phyloP scores from a whole-genome alignment of 164 flowering plant genomes.

The Protea cynaroides region DNA sequence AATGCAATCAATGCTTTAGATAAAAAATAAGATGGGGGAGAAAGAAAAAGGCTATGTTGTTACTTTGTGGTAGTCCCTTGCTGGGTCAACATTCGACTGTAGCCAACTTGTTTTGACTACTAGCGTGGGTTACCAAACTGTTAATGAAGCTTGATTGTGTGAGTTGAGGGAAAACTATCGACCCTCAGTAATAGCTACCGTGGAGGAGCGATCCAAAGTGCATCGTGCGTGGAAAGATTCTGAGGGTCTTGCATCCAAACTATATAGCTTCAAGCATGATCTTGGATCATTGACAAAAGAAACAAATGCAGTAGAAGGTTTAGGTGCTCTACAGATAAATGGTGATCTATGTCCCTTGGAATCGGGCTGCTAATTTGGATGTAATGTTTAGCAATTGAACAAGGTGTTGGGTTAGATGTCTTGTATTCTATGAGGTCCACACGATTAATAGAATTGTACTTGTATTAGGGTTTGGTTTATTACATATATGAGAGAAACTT shows the following conservation, averaged over 20 bases:
- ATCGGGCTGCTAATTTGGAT: too few relatives aligned
- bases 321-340: slow-evolving; percentile 20
- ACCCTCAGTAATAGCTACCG: slow-evolving; percentile 50
- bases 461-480: too few relatives aligned
- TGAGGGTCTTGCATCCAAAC: slow-evolving; percentile 73
- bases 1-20: slow-evolving; percentile 8
- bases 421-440: too few relatives aligned
- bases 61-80: slow-evolving; percentile 86
- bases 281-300: slow-evolving; percentile 45
- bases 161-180: slow-evolving; percentile 77
- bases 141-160: slow-evolving; percentile 61
- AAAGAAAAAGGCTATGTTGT: too few relatives aligned
- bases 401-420: too few relatives aligned
- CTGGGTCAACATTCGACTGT: slow-evolving; percentile 98
- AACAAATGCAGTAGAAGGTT: slow-evolving; percentile 28
- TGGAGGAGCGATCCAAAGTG: slow-evolving; percentile 84
- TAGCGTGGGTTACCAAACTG: slow-evolving; percentile 90
- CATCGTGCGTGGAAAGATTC: slow-evolving; percentile 63
- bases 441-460: too few relatives aligned
- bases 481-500: too few relatives aligned
- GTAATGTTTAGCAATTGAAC: too few relatives aligned
- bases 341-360: slow-evolving; percentile 21
- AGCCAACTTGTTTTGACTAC: slow-evolving; percentile 98
- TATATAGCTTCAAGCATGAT: slow-evolving; percentile 72
- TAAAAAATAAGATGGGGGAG: too few relatives aligned